Conservation (phyloP, 352 stramenopile species). For the Pythium aristosporum region DNA sequence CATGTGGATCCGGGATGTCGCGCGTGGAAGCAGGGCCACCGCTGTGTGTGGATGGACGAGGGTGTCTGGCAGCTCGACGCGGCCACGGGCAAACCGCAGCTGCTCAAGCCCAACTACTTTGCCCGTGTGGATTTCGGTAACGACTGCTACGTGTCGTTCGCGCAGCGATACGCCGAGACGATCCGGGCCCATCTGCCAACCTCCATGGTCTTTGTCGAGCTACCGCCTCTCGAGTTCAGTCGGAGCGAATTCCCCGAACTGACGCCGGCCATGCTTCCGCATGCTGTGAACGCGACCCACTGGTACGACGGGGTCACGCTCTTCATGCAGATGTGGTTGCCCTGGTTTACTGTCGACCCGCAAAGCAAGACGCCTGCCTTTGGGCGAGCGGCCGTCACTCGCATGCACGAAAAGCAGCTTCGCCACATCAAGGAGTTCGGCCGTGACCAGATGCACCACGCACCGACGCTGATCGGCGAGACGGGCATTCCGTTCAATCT, state of each 20-base stretch:
- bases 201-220: constrained; percentile 75
- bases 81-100: constrained; percentile 30
- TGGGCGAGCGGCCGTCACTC: constrained; percentile 51
- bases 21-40: constrained; percentile 65
- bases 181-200: constrained; percentile 63
- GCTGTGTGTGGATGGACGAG: constrained; percentile 82
- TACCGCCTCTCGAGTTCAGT: constrained; percentile 77
- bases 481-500: constrained; percentile 75
- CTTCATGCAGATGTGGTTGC: constrained; percentile 66
- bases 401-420: constrained; percentile 60
- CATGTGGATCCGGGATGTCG: constrained; percentile 54
- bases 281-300: constrained; percentile 85
- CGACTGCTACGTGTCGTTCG: constrained; percentile 86
- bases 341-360: constrained; percentile 78
- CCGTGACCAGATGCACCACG: constrained; percentile 53
- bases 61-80: constrained; percentile 72
- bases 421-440: constrained; percentile 55
- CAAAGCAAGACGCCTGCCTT: constrained; percentile 65
- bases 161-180: constrained; percentile 52
- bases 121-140: constrained; percentile 60
- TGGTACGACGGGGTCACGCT: constrained; percentile 92
- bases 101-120: constrained; percentile 75
- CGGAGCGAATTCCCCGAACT: constrained; percentile 69
- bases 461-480: constrained; percentile 68
- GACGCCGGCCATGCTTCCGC: constrained; percentile 45